Percentiles rank a stretch among this genome's conserved stretches.
Evolutionary conservation across 1,284 basidiomycete species (phyloP).

Genomic region (Mycena sp.): DNA sequence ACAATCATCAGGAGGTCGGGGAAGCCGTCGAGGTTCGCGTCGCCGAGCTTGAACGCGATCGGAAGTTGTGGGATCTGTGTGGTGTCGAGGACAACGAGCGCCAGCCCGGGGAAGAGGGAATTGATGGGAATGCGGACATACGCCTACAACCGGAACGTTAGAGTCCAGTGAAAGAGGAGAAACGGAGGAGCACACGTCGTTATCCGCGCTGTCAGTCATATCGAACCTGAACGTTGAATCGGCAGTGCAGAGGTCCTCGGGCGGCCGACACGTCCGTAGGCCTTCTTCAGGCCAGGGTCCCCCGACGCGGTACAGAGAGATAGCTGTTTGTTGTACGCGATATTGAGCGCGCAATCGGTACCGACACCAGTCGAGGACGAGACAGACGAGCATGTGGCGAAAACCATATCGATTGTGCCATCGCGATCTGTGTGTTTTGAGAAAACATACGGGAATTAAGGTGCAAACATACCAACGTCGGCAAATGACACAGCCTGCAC

Average conservation of each 20-base stretch:
- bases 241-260: constrained; percentile 82
- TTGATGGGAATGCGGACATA: constrained; percentile 76
- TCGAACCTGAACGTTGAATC: constrained; percentile 88
- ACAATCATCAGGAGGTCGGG: constrained; percentile 86
- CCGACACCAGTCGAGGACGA: constrained; percentile 78
- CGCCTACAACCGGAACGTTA: constrained; percentile 51
- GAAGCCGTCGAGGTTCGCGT: constrained; percentile 95
- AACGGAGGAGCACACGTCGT: constrained; percentile 59
- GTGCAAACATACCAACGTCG: constrained; percentile 78
- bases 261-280: constrained; percentile 75
- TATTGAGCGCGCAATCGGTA: constrained; percentile 83
- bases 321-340: constrained; percentile 94
- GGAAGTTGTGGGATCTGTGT: constrained; percentile 74
- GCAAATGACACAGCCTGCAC: constrained; percentile 88
- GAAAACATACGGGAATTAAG: not conserved
- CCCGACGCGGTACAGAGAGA: constrained; percentile 79
- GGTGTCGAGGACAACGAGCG: constrained; percentile 77
- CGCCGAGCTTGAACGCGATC: constrained; percentile 84
- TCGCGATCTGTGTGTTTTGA: constrained; percentile 77
- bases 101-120: constrained; percentile 63
- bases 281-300: constrained; percentile 56
- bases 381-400: constrained; percentile 82
- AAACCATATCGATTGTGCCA: constrained; percentile 95
- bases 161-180: constrained; percentile 1
- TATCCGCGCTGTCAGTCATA: constrained; percentile 61